Evolutionary conservation across 1,139 yeast genomes (phyloP).

Genomic region (Petasospora fabianii): DNA sequence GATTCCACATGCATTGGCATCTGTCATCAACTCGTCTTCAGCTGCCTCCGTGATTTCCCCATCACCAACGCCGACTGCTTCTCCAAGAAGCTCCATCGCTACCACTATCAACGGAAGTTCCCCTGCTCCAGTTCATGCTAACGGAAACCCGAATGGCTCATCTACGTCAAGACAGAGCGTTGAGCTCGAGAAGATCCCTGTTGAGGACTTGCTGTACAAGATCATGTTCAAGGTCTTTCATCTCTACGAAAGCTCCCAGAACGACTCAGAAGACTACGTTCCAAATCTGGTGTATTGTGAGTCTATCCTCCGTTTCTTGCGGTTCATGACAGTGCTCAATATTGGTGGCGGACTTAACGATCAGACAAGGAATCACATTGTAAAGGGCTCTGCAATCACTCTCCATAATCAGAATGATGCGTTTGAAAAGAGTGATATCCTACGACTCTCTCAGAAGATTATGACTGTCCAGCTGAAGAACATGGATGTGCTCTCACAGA

Average conservation of each 20-base stretch:
- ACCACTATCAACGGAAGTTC: background rate
- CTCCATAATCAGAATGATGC: conserved; percentile 16
- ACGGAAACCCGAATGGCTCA: conserved; percentile 4
- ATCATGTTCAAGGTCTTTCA: conserved; percentile 48
- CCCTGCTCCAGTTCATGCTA: background rate
- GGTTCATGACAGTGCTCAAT: conserved; percentile 54
- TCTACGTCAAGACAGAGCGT: conserved; percentile 15
- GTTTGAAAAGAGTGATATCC: conserved; percentile 40
- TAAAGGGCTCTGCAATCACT: conserved; percentile 31
- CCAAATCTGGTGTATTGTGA: conserved; percentile 84
- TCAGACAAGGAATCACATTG: conserved; percentile 39
- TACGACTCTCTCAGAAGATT: conserved; percentile 46
- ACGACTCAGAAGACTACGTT: conserved; percentile 66
- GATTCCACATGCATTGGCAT: conserved; percentile 48
- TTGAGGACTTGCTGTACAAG: conserved; percentile 50
- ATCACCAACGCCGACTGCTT: conserved; percentile 29
- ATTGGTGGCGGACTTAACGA: conserved; percentile 48
- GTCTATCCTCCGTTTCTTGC: conserved; percentile 58
- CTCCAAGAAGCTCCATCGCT: conserved; percentile 42
- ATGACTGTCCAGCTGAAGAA: conserved; percentile 37
- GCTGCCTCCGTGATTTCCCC: conserved; percentile 18
- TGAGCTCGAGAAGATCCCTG: conserved; percentile 24
- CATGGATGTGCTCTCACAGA: conserved; percentile 50
- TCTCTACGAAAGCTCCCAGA: conserved; percentile 57
- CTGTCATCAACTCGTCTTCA: conserved; percentile 25